Base-by-base conservation (phyloP, 768 basidiomycete genomes). In the Tricholoma hemisulphureum region DNA sequence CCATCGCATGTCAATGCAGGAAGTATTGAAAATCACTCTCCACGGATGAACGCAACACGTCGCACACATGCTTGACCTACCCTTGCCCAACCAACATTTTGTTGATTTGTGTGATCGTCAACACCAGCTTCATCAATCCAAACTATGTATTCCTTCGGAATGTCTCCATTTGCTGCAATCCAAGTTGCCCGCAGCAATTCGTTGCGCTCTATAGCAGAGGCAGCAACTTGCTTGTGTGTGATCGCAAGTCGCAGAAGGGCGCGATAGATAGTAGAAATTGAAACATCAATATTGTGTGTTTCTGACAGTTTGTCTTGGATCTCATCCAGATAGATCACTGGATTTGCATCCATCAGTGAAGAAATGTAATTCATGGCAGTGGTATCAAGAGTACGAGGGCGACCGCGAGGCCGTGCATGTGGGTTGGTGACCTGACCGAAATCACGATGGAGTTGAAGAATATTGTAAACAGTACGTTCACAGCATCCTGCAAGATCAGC, bases 301-400 rank as follows among this genome's bases (percentile, higher is more conserved):
- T n/a, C 59, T 14, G 26, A 26, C 20, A 75, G 64, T n/a, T 59
- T 39, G 14, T 63, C 55, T 59, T 73, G 70, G 7, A 75, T 49
- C 58, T 75, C 71, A 56, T 74, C 74, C 7, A 74, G 65, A 51
- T 73, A 76, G 1, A 73, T 35, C 2, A 52, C 51, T 4, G 68
- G 67, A 31, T 31, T 31, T 31, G 29, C 29, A 31, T 31, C 29
- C 29, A 31, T 31, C 29, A 31, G 29, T 31, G 29, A 31, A 31
- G 29, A 31, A 31, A 31, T 31, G 29, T 31, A 31, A 10, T 31
- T 31, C 29, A 31, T 31, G 10, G 10, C 29, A 31, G 29, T 31
- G 29, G 29, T 31, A 31, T 31, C 29, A 31, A 31, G 29, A 35
- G n/a, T 51, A 21, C 63, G 55, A 23, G 50, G 59, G 43, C 53